These are phyloP conservation scores for Leishmania lainsoni DNA, from an alignment of 208 protist genomes.

Conservation along the genomic window DNA sequence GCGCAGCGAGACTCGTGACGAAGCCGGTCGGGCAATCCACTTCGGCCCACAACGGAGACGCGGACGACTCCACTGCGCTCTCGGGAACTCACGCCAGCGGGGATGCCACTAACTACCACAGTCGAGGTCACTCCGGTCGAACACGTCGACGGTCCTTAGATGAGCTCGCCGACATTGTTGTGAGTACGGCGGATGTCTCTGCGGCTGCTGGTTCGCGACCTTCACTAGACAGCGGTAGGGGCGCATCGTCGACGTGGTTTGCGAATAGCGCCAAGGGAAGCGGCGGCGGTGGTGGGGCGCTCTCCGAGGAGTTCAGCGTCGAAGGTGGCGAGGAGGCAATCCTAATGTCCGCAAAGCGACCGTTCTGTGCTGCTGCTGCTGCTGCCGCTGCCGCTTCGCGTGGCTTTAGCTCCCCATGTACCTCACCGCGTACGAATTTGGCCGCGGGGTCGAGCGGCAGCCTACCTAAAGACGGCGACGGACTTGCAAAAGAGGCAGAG, in stretches of 20 bases:
- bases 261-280: not conserved
- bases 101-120: not conserved
- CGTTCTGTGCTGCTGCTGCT: not conserved
- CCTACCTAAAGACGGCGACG: not conserved
- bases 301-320: not conserved
- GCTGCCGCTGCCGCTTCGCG: not conserved
- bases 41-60: not conserved
- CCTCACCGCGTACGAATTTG: not conserved
- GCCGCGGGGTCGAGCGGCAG: not conserved
- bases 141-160: not conserved
- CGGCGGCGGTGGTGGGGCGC: not conserved
- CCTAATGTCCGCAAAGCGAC: not conserved
- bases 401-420: not conserved
- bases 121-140: not conserved
- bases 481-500: not conserved
- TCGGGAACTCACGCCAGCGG: not conserved
- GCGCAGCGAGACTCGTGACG: slow-evolving; percentile 10
- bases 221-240: not conserved
- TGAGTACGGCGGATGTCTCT: not conserved
- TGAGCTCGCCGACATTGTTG: not conserved
- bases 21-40: not conserved
- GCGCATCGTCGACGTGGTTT: not conserved
- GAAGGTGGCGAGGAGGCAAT: not conserved
- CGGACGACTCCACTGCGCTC: not conserved
- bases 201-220: not conserved